Evolutionary conservation across 106 monocot genomes (phyloP).

Genomic region (Dendrobium chrysotoxum): DNA sequence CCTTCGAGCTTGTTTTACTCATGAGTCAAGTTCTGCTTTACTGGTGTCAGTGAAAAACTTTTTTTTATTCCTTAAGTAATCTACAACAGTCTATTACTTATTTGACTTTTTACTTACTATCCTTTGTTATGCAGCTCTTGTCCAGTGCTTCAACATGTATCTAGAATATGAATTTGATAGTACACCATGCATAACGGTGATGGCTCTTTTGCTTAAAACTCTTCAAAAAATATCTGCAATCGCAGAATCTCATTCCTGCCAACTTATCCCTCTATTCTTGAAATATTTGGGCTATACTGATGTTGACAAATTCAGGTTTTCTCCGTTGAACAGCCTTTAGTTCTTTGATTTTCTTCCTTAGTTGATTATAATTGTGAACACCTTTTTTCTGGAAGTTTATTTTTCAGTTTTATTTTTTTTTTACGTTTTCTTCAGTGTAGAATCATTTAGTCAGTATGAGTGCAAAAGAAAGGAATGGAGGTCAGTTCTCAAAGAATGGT

Average conservation of each 20-base stretch:
- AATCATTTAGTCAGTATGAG: constrained; percentile 21
- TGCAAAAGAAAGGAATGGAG: constrained; percentile 64
- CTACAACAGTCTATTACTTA: background rate
- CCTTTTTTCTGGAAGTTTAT: background rate
- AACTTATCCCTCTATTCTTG: constrained; percentile 72
- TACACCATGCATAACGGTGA: constrained; percentile 54
- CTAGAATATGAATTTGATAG: constrained; percentile 42
- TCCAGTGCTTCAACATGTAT: constrained; percentile 48
- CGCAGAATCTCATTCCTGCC: constrained; percentile 76
- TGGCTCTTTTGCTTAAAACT: constrained; percentile 52
- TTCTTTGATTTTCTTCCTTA: background rate
- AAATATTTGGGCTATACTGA: constrained; percentile 71
- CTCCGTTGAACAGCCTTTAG: background rate
- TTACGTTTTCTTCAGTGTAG: constrained; percentile 28
- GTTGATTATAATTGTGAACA: background rate
- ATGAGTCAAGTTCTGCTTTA: background rate
- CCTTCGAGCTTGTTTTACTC: background rate
- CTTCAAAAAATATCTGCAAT: constrained; percentile 67
- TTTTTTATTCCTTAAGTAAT: background rate
- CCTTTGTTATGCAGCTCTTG: constrained; percentile 47
- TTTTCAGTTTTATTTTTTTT: background rate
- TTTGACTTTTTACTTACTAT: background rate
- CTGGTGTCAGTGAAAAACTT: background rate
- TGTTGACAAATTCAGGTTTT: constrained; percentile 45
- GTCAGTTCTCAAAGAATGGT: constrained; percentile 72